phyloP scores from a whole-genome alignment of 495 filamentous ascomycete species.

The Tuber indicum region DNA sequence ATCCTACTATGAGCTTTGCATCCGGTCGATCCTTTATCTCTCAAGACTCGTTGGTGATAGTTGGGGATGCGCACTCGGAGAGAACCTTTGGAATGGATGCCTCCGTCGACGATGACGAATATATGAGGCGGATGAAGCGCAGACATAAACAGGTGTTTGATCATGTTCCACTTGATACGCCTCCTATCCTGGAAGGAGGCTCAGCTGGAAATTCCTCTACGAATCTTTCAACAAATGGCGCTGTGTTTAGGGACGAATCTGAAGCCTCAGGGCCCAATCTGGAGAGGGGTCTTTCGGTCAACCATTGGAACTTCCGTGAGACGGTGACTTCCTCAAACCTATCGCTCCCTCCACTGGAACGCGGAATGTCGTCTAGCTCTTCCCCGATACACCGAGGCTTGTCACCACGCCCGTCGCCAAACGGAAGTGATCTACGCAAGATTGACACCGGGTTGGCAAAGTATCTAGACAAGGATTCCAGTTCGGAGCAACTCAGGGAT shows the following conservation, averaged over 20 bases:
- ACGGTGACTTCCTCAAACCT: constrained; percentile 54
- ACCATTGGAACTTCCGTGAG: constrained; percentile 12
- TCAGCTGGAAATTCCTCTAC: constrained; percentile 10
- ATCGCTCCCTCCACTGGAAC: constrained; percentile 68
- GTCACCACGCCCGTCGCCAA: constrained; percentile 36
- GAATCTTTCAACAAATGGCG: constrained; percentile 7
- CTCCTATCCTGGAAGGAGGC: constrained; percentile 12
- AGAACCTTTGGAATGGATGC: constrained; percentile 22
- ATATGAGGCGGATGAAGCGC: constrained; percentile 32
- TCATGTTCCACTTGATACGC: constrained; percentile 33
- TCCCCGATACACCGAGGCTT: constrained; percentile 36
- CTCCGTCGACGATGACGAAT: constrained; percentile 19
- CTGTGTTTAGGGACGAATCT: constrained; percentile 44
- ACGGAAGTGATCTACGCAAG: constrained; percentile 23
- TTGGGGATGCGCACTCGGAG: constrained; percentile 10
- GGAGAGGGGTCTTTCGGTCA: constrained; percentile 18
- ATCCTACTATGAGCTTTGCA: constrained; percentile 22
- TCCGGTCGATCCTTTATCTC: constrained; percentile 13
- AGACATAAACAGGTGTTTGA: constrained; percentile 43
- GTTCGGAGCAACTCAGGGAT: constrained; percentile 47
- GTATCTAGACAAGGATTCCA: constrained; percentile 21
- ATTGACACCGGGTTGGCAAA: constrained; percentile 28
- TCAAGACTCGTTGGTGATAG: constrained; percentile 25
- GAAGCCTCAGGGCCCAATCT: constrained; percentile 45
- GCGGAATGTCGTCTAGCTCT: constrained; percentile 59